Evolutionary conservation across 805 yeast species (phyloP).

Genomic region (Ascoidea tarda): DNA sequence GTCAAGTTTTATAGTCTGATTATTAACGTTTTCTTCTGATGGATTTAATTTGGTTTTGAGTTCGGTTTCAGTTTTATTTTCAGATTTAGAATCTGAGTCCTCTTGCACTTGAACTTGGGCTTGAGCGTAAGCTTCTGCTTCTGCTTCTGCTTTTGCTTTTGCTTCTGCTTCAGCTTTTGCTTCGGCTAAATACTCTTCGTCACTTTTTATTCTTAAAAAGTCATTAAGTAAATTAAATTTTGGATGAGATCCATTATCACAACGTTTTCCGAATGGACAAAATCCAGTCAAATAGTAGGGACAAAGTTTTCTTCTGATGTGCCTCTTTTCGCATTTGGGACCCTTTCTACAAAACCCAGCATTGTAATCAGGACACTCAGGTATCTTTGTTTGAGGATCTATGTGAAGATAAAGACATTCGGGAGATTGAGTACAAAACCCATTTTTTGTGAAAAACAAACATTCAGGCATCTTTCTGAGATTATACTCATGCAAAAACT

Average conservation of each 20-base stretch:
- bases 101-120: neutral
- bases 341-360: constrained; percentile 90
- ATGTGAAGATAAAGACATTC: constrained; percentile 90
- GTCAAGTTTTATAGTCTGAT: neutral
- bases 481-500: constrained; percentile 89
- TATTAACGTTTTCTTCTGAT: neutral
- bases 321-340: constrained; percentile 72
- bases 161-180: neutral
- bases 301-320: constrained; percentile 63
- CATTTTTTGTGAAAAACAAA: constrained; percentile 64
- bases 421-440: constrained; percentile 82
- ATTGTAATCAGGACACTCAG: constrained; percentile 72
- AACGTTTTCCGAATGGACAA: constrained; percentile 78
- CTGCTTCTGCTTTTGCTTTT: neutral
- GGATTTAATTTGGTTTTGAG: neutral
- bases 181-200: neutral
- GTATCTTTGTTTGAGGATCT: constrained; percentile 80
- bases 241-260: constrained; percentile 73
- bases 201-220: constrained; percentile 17
- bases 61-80: neutral
- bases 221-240: constrained; percentile 41
- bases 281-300: constrained; percentile 78
- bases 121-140: neutral
- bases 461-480: constrained; percentile 95
- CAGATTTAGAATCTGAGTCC: neutral